Evolutionary conservation across 2,329 filamentous ascomycete genomes (phyloP).

Genomic region (Diaporthe eres): DNA sequence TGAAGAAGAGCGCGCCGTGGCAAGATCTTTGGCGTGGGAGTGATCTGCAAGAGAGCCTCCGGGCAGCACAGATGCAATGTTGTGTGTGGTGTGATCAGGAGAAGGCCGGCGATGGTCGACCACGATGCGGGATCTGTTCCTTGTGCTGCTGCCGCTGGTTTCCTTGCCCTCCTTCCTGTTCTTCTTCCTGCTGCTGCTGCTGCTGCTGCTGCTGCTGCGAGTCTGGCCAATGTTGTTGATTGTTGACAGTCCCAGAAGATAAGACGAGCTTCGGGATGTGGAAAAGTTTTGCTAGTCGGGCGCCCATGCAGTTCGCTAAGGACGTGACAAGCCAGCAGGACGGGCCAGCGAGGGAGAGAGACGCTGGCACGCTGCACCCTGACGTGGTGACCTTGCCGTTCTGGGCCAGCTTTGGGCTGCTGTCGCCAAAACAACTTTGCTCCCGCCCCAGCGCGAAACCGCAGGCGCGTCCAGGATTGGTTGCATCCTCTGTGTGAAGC

Average conservation of each 20-base stretch:
- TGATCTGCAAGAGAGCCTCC: conserved; percentile 31
- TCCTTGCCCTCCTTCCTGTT: background rate
- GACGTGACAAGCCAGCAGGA: conserved; percentile 15
- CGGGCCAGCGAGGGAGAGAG: conserved; percentile 13
- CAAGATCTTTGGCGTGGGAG: conserved; percentile 30
- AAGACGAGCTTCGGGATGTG: conserved; percentile 24
- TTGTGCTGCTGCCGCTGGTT: conserved; percentile 2
- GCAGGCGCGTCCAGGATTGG: conserved; percentile 39
- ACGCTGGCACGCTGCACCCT: conserved; percentile 17
- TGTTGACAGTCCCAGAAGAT: conserved; percentile 21
- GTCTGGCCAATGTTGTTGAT: conserved; percentile 28
- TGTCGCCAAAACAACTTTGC: conserved; percentile 24
- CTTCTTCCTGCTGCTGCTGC: background rate
- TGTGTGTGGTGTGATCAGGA: conserved; percentile 10
- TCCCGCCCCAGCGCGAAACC: conserved; percentile 29
- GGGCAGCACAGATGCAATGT: conserved; percentile 7
- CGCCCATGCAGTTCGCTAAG: conserved; percentile 34
- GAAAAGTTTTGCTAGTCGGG: conserved; percentile 28
- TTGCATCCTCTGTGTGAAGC: conserved; percentile 33
- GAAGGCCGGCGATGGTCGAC: conserved; percentile 2
- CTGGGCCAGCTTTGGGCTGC: conserved; percentile 14
- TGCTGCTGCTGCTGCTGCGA: background rate
- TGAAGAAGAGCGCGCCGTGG: conserved; percentile 21
- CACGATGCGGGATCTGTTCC: background rate
- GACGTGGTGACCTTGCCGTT: conserved; percentile 23